A percentile compares a stretch with the other conserved stretches of the same genome.
Conservation (phyloP, 148 eudicot species). For the Rhododendron kiyosumense region DNA sequence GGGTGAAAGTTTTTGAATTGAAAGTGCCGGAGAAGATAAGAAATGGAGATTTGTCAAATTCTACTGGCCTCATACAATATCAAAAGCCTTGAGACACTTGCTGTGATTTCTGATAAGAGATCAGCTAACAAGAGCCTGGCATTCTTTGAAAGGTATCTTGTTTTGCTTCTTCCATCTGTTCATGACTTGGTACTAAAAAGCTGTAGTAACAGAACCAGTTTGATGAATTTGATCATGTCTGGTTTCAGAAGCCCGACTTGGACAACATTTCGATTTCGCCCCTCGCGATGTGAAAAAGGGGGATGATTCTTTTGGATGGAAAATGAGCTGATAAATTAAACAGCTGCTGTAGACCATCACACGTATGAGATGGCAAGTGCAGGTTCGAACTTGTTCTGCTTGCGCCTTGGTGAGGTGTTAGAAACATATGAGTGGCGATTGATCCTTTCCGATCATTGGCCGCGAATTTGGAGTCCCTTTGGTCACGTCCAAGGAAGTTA, state of each 20-base stretch:
- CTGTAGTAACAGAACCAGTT: neutral
- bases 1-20: neutral
- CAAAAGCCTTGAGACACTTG: neutral
- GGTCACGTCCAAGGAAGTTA: neutral
- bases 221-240: neutral
- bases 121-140: neutral
- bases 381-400: neutral
- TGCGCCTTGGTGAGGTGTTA: neutral
- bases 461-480: neutral
- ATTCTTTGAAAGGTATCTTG: neutral
- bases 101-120: neutral
- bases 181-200: neutral
- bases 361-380: neutral
- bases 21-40: neutral
- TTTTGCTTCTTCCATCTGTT: neutral
- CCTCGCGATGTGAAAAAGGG: neutral
- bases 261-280: neutral
- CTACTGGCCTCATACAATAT: neutral
- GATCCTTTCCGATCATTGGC: neutral
- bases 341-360: neutral
- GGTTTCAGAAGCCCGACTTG: neutral
- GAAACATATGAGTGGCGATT: neutral
- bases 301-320: neutral
- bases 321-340: neutral
- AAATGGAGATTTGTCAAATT: neutral